Evolutionary conservation across 1,139 yeast genomes (phyloP), one percentile per base, ranked within the genome.

Genomic region (Casaregolazyma lundiana): DNA sequence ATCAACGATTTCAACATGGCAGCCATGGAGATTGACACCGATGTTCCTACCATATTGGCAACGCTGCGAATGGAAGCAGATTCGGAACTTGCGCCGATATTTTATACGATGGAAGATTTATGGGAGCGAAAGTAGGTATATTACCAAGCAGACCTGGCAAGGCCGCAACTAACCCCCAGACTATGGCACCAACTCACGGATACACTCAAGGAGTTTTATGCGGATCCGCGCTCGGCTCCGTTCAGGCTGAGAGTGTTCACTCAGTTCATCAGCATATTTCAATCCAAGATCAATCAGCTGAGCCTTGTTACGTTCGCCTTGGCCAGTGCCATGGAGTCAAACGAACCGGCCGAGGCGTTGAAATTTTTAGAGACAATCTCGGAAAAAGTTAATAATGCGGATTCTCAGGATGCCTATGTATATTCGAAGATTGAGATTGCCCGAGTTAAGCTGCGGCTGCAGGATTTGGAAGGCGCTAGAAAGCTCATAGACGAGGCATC

Each of bases 381-480:
- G 49, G 65, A 62, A 11, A 71, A 72, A 54, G 75, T 87, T 51
- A 63, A 66, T 29, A 69, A 70, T 19, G 48, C 50, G n/a, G 53
- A 69, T 60, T 43, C 73, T 58, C 51, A 70, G 63, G 78, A 76
- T 55, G 82, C 81, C 5, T 63, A 75, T 49, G 72, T 87, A 35
- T 84, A 81, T 62, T 77, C 86, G 39, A 76, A 81, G 53, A 79
- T 87, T 55, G 96, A 90, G 65, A 78, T 83, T 53, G 88, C 96
- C 1, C 78, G 94, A 50, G 76, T 78, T 53, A 72, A 84, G 59
- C 69, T 92, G 48, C 68, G 74, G 45, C 68, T 81, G 53, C 77
- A 78, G 30, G 74, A 84, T 44, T 63, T 77, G 43, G 76, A 76
- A 37, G 80, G 80, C 50, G 82, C 94, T n/a, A 80, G 83, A 54